Evolutionary conservation across 257 asterid species (phyloP).

Genomic region (Solanum medicagineum): DNA sequence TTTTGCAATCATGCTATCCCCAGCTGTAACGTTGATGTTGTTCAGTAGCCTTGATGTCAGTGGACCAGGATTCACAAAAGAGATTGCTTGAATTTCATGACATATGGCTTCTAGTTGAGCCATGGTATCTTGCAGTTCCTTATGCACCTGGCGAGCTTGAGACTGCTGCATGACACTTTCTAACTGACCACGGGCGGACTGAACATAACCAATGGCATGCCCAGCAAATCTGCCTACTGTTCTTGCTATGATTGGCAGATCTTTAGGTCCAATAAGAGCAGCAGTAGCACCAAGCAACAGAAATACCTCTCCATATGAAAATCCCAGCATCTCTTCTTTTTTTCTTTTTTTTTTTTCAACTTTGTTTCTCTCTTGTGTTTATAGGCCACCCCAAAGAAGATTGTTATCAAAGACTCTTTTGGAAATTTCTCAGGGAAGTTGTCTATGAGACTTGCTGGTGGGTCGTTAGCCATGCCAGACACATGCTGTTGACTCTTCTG

Average conservation of each 20-base stretch:
- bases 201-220: conserved; percentile 77
- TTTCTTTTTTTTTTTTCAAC: not conserved
- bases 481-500: not conserved
- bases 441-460: not conserved
- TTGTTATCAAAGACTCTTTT: not conserved
- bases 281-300: conserved; percentile 76
- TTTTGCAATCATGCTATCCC: not conserved
- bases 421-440: not conserved
- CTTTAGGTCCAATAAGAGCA: conserved; percentile 75
- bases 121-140: conserved; percentile 81
- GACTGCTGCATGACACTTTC: conserved; percentile 76
- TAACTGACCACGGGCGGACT: conserved; percentile 78
- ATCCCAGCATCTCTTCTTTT: conserved; percentile 40
- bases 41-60: conserved; percentile 58
- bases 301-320: conserved; percentile 76
- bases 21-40: conserved; percentile 30
- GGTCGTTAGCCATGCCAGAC: not conserved
- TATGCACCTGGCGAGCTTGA: conserved; percentile 86
- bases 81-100: conserved; percentile 60
- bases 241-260: conserved; percentile 67
- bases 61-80: conserved; percentile 70
- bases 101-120: conserved; percentile 84
- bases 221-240: conserved; percentile 80
- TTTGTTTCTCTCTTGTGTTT: not conserved
- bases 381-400: not conserved